A percentile compares a stretch with the other conserved stretches of the same genome.
Evolutionary conservation across 75 land plant species (phyloP).

Genomic region (Sequoia sempervirens): DNA sequence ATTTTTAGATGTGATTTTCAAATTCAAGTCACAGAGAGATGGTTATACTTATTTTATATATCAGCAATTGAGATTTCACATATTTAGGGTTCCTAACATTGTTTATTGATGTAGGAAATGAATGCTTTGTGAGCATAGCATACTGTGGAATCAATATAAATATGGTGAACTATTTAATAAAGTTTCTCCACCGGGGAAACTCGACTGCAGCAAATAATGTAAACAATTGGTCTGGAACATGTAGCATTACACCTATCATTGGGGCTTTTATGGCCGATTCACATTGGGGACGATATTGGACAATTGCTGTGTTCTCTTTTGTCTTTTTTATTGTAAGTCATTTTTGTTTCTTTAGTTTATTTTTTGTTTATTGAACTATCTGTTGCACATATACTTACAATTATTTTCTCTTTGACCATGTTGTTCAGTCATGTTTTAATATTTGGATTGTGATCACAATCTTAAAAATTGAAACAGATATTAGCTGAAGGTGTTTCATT

Average conservation of each 20-base stretch:
- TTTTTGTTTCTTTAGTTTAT: too few species aligned
- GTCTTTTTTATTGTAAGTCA: slow-evolving; percentile 29
- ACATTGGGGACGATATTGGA: slow-evolving; percentile 44
- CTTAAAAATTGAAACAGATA: not conserved
- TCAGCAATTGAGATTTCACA: not conserved
- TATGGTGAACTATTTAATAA: slow-evolving; percentile 36
- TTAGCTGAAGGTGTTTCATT: not conserved
- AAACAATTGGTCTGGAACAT: slow-evolving; percentile 46
- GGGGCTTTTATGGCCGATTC: slow-evolving; percentile 54
- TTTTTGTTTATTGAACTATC: too few species aligned
- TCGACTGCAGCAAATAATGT: slow-evolving; percentile 34
- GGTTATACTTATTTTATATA: not conserved
- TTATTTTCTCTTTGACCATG: too few species aligned
- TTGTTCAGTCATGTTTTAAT: not conserved
- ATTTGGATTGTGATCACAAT: not conserved
- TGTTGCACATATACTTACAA: too few species aligned
- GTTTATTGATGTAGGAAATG: slow-evolving; percentile 25
- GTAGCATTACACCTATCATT: slow-evolving; percentile 40
- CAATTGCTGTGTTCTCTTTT: slow-evolving; percentile 21
- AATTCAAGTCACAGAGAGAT: too few species aligned
- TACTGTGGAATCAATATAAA: slow-evolving; percentile 39
- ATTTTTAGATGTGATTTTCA: too few species aligned
- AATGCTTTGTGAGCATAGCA: slow-evolving; percentile 35
- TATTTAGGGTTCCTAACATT: not conserved
- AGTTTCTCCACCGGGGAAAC: slow-evolving; percentile 25